Evolutionary conservation across 164 flowering plant genomes (phyloP), one percentile per base, ranked within the genome.

Genomic region (Dillenia suffruticosa): DNA sequence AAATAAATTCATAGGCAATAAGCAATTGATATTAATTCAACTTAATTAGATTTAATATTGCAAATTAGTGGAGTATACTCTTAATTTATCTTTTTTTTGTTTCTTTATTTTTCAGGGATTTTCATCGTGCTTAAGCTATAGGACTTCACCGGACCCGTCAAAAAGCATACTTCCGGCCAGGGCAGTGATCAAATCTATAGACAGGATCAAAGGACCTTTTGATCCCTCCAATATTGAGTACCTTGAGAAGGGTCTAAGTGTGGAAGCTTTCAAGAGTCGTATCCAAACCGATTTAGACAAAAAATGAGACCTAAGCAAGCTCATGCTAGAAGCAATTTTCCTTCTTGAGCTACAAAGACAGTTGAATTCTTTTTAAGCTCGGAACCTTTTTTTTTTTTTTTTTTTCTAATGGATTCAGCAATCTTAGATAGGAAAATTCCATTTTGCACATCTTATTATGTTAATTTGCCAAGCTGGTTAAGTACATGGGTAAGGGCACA

Each of bases 191-290:
- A 80, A 79, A 65, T 72, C 82, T 49, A 79, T 92, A 9, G 89
- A 92, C 65, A 68, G 87, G 67, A 70, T 88, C 19, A 85, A 62
- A 72, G 92, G 95, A 1, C 98, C 96, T 0, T 89, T 86, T 64
- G 76, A 88, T 64, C 91, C 93, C 5, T 67, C 88, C 8, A 80
- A 80, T 48, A 76, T 82, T 4, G 77, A 80, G 53, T 92, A 88
- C 67, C 51, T 92, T 22, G 87, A 89, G 66, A 79, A 77, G 67
- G 89, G 77, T 45, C 54, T 89, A 17, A 59, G 82, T 6, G 78
- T 82, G 84, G 82, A 82, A 16, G 72, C 43, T 49, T 88, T 86
- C 51, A 80, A 72, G 66, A 57, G 8, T 32, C 82, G 79, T 49
- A 61, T 72, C 15, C 54, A 17, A 50, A 24, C 54, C 3, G 15